Conservation (phyloP, 352 stramenopile genomes). For the Globisporangium spinosum region DNA sequence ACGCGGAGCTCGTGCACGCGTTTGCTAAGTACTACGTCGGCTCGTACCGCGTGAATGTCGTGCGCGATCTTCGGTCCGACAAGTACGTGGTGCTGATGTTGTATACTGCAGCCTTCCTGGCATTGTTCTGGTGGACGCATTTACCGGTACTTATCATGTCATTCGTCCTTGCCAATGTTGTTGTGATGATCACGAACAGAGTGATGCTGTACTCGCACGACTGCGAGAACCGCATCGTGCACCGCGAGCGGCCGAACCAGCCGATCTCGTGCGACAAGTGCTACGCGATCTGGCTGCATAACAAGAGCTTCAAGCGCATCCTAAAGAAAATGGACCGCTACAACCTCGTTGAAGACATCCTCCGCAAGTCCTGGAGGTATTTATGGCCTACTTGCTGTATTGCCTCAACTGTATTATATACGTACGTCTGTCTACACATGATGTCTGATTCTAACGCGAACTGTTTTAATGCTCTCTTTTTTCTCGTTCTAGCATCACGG, state of each 20-base stretch:
- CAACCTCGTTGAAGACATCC: slow-evolving; percentile 48
- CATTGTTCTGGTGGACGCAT: neutral
- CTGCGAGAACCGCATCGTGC: slow-evolving; percentile 55
- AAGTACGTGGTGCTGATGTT: slow-evolving; percentile 31
- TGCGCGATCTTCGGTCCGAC: slow-evolving; percentile 60
- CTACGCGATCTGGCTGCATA: slow-evolving; percentile 50
- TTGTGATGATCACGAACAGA: slow-evolving; percentile 23
- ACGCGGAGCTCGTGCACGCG: slow-evolving; percentile 50
- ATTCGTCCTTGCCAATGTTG: neutral
- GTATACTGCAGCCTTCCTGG: neutral
- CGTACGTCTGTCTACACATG: neutral
- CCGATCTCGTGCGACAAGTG: slow-evolving; percentile 51
- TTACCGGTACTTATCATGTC: neutral
- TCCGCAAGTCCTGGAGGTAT: slow-evolving; percentile 59
- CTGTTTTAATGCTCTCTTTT: neutral
- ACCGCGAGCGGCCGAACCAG: slow-evolving; percentile 39
- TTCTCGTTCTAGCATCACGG: slow-evolving; percentile 21
- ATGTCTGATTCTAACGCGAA: neutral
- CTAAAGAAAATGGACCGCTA: slow-evolving; percentile 72
- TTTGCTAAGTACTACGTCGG: slow-evolving; percentile 72
- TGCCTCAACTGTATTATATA: neutral
- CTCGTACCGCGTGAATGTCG: slow-evolving; percentile 55
- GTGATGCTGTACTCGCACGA: slow-evolving; percentile 71
- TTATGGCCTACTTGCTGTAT: neutral
- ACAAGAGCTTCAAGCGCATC: slow-evolving; percentile 70